Percentiles rank a stretch among this genome's conserved stretches.
phyloP scores from a whole-genome alignment of 106 monocot genomes.

The Xerophyta viscosa region DNA sequence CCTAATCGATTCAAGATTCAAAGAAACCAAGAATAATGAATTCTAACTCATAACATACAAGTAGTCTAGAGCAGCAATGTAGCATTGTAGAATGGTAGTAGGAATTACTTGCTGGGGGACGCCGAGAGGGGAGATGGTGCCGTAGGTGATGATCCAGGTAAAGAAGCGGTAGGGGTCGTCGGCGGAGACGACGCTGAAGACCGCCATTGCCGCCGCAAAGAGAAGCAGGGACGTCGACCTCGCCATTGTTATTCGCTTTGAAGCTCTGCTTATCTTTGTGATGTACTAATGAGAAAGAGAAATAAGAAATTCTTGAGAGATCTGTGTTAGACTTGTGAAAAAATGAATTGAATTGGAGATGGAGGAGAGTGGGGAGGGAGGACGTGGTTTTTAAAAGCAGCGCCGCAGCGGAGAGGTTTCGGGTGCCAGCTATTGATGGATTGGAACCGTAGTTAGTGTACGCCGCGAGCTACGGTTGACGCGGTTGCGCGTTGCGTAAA shows the following conservation, averaged over 20 bases:
- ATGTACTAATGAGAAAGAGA: background rate
- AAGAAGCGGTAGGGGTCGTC: conserved; percentile 33
- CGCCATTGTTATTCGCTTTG: background rate
- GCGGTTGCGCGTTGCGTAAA: background rate
- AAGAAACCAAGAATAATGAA: background rate
- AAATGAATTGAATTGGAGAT: background rate
- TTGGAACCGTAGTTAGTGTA: background rate
- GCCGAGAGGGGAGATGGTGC: conserved; percentile 26
- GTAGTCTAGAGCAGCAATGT: background rate
- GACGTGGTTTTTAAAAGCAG: background rate
- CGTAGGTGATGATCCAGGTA: conserved; percentile 36
- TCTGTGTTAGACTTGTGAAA: background rate
- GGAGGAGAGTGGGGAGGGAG: background rate
- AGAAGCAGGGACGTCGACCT: background rate
- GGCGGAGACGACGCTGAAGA: conserved; percentile 5
- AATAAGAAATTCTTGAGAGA: background rate
- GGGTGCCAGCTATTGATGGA: too few species aligned
- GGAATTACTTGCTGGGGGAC: conserved; percentile 24
- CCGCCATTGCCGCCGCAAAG: background rate
- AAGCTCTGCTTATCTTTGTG: too few species aligned
- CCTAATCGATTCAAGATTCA: too few species aligned
- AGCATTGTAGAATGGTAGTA: background rate
- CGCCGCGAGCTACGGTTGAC: too few species aligned
- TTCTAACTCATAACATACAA: background rate
- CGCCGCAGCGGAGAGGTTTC: too few species aligned